Evolutionary conservation across 371 early-diverging fungal species (phyloP).

Genomic region (Encephalitozoon cuniculi): DNA sequence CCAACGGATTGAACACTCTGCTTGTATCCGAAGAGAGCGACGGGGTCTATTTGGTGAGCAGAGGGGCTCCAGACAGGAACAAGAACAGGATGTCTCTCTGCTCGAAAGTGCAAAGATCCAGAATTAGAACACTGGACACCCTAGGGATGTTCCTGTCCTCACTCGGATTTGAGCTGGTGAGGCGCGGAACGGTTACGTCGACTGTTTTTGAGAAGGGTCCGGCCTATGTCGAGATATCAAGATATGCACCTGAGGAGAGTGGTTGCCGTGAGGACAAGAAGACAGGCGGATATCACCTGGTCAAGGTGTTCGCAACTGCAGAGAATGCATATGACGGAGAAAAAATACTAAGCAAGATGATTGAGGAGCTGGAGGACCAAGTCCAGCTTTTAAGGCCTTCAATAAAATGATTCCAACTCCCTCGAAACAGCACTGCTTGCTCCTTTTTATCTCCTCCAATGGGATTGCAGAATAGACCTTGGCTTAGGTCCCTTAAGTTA

Average conservation of each 20-base stretch:
- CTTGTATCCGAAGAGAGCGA: background rate
- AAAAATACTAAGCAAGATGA: background rate
- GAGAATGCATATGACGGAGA: background rate
- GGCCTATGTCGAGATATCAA: background rate
- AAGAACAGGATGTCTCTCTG: background rate
- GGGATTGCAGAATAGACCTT: background rate
- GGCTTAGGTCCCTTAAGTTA: background rate
- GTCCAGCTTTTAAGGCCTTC: background rate
- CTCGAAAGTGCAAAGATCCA: background rate
- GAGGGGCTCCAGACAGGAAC: background rate
- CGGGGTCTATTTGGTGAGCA: background rate
- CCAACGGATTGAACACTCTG: background rate
- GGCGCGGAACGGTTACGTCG: background rate
- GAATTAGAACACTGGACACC: background rate
- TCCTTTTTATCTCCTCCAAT: background rate
- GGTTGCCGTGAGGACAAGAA: background rate
- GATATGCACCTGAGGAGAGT: background rate
- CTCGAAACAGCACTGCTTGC: too few relatives aligned
- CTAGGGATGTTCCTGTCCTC: background rate
- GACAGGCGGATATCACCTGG: background rate
- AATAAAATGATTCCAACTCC: background rate
- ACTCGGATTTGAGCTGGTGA: background rate
- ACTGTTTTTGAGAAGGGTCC: background rate
- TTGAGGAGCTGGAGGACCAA: conserved; percentile 1
- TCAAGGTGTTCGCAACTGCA: background rate